Conservation (phyloP, 345 rosid genomes). For the Barbarea vulgaris region DNA sequence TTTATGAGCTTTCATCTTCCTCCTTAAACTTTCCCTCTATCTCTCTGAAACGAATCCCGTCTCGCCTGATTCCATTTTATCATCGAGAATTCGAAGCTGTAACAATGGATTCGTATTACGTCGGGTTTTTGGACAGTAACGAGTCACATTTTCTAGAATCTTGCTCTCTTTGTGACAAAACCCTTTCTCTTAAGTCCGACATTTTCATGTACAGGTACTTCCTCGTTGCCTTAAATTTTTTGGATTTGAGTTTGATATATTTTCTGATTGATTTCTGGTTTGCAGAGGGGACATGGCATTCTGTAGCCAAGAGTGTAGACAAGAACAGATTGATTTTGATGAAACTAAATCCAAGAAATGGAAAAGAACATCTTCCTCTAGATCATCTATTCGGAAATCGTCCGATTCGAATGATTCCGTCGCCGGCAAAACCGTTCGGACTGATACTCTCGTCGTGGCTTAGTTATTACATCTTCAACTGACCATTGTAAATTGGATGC, state of each 20-base stretch:
- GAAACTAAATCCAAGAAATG: conserved; percentile 53
- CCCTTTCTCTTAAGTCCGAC: conserved; percentile 62
- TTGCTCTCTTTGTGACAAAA: conserved; percentile 71
- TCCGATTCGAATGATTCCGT: conserved; percentile 48
- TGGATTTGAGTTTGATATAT: not conserved
- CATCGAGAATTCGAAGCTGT: not conserved
- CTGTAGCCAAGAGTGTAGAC: conserved; percentile 81
- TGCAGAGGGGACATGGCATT: conserved; percentile 39
- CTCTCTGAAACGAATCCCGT: not conserved
- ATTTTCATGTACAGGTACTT: conserved; percentile 92
- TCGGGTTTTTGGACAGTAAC: conserved; percentile 30
- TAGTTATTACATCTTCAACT: conserved; percentile 5
- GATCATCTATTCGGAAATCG: conserved; percentile 45
- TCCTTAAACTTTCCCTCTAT: not conserved
- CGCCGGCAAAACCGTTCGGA: conserved; percentile 53
- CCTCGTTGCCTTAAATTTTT: not conserved
- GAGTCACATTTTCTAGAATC: conserved; percentile 73
- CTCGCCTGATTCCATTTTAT: conserved; percentile 25
- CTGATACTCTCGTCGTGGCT: conserved; percentile 57
- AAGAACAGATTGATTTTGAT: conserved; percentile 78
- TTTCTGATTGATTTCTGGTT: not conserved
- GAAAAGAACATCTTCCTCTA: conserved; percentile 53
- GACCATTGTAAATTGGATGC: not conserved
- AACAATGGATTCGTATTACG: conserved; percentile 41
- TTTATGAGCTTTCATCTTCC: not conserved